A percentile compares a stretch with the other conserved stretches of the same genome.
phyloP scores from a whole-genome alignment of 225 moss, liverwort and hornwort genomes.

The Rhytidiadelphus loreus region DNA sequence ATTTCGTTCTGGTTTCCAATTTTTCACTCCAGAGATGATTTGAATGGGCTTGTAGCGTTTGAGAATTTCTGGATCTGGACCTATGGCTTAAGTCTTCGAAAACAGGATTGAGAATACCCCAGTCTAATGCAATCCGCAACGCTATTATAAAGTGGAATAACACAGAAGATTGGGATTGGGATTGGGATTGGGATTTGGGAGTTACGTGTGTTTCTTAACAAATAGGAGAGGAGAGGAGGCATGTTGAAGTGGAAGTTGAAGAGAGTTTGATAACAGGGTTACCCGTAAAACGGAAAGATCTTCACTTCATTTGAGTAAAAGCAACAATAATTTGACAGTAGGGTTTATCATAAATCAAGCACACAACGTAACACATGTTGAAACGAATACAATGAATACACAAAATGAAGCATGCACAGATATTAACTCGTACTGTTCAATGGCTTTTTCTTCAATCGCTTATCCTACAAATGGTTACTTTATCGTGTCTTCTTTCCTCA shows the following conservation, averaged over 20 bases:
- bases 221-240: neutral
- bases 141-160: neutral
- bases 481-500: neutral
- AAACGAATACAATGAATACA: neutral
- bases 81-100: neutral
- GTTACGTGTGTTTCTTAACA: neutral
- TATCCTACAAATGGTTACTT: neutral
- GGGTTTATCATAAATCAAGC: neutral
- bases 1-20: neutral
- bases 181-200: neutral
- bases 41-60: neutral
- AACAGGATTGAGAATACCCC: neutral
- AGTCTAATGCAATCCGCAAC: neutral
- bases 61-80: neutral
- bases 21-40: neutral
- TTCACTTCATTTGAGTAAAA: neutral
- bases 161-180: neutral
- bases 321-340: neutral
- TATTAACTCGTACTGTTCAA: neutral
- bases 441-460: neutral
- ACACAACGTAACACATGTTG: neutral
- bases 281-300: neutral
- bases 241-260: neutral
- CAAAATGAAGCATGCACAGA: neutral
- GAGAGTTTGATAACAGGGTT: neutral